Evolutionary conservation across 192 early-diverging fungal species (phyloP).

Genomic region (Allomyces macrogynus): DNA sequence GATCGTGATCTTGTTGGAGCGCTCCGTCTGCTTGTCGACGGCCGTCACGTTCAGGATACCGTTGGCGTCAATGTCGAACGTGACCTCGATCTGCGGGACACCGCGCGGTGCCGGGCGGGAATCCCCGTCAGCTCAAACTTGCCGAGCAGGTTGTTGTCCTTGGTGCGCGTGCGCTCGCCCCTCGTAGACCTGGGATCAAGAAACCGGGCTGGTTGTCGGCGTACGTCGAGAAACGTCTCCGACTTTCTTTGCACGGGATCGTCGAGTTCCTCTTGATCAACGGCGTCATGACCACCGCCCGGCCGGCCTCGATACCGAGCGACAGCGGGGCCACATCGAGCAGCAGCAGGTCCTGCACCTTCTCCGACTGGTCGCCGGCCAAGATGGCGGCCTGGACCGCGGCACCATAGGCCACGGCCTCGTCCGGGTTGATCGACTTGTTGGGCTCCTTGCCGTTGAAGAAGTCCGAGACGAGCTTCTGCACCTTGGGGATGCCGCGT

Average conservation of each 20-base stretch:
- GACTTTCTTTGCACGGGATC: conserved; percentile 94
- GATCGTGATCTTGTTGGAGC: too few species aligned
- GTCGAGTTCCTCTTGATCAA: conserved; percentile 97
- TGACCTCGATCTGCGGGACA: too few species aligned
- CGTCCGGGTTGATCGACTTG: too few species aligned
- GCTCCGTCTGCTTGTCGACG: too few species aligned
- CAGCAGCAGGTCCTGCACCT: conserved; percentile 83
- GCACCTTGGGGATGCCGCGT: too few species aligned
- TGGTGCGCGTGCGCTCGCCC: conserved; percentile 92
- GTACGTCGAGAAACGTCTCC: conserved; percentile 95
- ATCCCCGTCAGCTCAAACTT: too few species aligned
- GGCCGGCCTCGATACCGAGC: conserved; percentile 92
- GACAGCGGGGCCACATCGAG: conserved; percentile 92
- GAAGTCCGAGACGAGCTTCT: too few species aligned
- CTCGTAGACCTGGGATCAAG: conserved; percentile 91
- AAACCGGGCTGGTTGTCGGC: conserved; percentile 96
- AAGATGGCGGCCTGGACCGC: conserved; percentile 95
- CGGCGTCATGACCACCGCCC: conserved; percentile 94
- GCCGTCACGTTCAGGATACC: too few species aligned
- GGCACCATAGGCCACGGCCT: too few species aligned
- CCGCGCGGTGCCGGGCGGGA: too few species aligned
- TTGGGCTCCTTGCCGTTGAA: too few species aligned
- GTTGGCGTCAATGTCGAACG: too few species aligned
- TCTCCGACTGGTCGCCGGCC: conserved; percentile 86
- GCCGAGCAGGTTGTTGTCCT: conserved; percentile 97